These are phyloP conservation scores for Blastomyces gilchristii DNA, from an alignment of 2,329 filamentous ascomycete genomes.

Conservation along the genomic window DNA sequence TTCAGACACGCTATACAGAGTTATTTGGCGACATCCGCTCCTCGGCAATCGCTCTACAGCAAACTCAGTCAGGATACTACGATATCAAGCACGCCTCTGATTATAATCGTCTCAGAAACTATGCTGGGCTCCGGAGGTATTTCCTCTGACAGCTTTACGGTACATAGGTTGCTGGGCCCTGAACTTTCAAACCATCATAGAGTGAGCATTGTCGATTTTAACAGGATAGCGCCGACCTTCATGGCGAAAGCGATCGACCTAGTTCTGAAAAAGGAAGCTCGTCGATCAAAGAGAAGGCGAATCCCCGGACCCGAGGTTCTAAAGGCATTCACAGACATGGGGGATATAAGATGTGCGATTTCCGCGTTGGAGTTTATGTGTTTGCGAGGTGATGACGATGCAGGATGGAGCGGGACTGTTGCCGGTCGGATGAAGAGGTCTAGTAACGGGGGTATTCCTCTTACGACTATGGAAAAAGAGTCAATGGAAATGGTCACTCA, in stretches of 20 bases:
- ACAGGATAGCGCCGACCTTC: conserved; percentile 76
- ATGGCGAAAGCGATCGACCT: conserved; percentile 74
- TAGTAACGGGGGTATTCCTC: conserved; percentile 32
- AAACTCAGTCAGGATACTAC: conserved; percentile 18
- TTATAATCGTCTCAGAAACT: conserved; percentile 88
- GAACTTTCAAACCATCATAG: conserved; percentile 74
- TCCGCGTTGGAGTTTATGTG: conserved; percentile 89
- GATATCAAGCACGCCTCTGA: conserved; percentile 56
- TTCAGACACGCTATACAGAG: conserved; percentile 67
- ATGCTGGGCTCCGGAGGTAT: conserved; percentile 75
- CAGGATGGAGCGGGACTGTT: conserved; percentile 65
- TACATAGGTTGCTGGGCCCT: conserved; percentile 76
- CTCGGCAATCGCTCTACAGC: conserved; percentile 42
- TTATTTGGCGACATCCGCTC: conserved; percentile 60
- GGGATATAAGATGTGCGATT: conserved; percentile 86
- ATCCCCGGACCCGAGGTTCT: conserved; percentile 72
- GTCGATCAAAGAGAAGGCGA: conserved; percentile 61
- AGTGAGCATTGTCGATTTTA: conserved; percentile 78
- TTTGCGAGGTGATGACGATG: conserved; percentile 63
- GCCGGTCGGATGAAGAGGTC: conserved; percentile 56
- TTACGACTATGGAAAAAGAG: conserved; percentile 70
- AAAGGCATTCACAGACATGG: conserved; percentile 69
- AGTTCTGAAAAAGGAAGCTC: conserved; percentile 74
- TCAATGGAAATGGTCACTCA: conserved; percentile 73
- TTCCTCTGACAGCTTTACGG: conserved; percentile 82